These are phyloP conservation scores for Boletus sp. DNA, from an alignment of 768 basidiomycete species.

Conservation along the genomic window DNA sequence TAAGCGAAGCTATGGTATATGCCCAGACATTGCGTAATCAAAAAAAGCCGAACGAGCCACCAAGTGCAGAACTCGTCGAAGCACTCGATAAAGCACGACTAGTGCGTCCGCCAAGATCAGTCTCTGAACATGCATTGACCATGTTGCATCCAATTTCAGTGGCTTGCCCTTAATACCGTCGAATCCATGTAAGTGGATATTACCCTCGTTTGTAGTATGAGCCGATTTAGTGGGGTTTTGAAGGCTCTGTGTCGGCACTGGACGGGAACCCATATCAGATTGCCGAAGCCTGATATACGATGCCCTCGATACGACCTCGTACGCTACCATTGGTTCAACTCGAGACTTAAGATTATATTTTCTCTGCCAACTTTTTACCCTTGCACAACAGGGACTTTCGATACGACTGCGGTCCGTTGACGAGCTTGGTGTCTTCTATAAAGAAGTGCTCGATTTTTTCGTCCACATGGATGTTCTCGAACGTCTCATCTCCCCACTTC, in stretches of 20 bases:
- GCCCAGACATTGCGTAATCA: constrained; percentile 29
- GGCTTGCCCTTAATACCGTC: constrained; percentile 37
- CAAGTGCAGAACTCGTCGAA: constrained; percentile 31
- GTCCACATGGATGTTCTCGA: constrained; percentile 35
- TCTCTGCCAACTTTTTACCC: constrained; percentile 33
- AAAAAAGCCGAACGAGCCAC: constrained; percentile 26
- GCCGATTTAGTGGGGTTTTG: constrained; percentile 1
- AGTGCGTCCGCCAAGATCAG: constrained; percentile 24
- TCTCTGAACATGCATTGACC: constrained; percentile 15
- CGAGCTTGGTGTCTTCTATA: constrained; percentile 33
- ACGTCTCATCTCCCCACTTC: constrained; percentile 36
- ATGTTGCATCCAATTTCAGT: constrained; percentile 26
- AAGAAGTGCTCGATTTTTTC: constrained; percentile 32
- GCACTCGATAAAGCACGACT: constrained; percentile 37
- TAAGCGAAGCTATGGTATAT: constrained; percentile 36
- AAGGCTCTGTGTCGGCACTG: constrained; percentile 43
- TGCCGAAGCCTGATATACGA: constrained; percentile 31
- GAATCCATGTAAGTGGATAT: constrained; percentile 36
- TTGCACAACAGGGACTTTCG: constrained; percentile 31
- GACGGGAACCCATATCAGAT: constrained; percentile 38
- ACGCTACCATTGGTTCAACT: constrained; percentile 16
- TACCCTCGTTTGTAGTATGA: not conserved
- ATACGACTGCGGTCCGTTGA: constrained; percentile 28
- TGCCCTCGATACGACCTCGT: constrained; percentile 28
- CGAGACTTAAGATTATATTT: constrained; percentile 40